Evolutionary conservation across 345 rosid genomes (phyloP).

Genomic region (Litchi chinensis): DNA sequence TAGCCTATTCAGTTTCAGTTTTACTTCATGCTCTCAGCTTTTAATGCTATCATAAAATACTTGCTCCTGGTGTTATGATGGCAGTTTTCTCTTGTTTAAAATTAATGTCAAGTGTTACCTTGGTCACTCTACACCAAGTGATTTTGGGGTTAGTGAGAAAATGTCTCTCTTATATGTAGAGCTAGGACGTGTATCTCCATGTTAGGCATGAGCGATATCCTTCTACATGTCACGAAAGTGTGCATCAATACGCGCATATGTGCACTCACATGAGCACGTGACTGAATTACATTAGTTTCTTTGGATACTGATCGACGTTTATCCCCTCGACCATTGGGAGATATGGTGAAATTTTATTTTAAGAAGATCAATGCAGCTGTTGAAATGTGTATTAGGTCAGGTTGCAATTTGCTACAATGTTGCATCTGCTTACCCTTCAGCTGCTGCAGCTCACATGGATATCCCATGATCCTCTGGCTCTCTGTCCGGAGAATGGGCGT

Average conservation of each 20-base stretch:
- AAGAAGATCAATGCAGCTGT: slow-evolving; percentile 34
- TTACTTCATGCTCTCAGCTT: not conserved
- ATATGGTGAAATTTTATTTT: slow-evolving; percentile 11
- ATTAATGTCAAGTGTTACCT: not conserved
- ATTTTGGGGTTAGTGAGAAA: not conserved
- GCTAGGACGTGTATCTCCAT: not conserved
- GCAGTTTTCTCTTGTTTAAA: slow-evolving; percentile 4
- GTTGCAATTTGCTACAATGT: slow-evolving; percentile 28
- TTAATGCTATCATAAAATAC: not conserved
- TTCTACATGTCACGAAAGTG: not conserved
- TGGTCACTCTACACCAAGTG: not conserved
- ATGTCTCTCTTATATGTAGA: not conserved
- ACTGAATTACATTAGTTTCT: not conserved
- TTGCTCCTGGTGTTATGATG: not conserved
- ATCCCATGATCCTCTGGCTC: slow-evolving; percentile 37
- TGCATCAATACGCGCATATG: not conserved
- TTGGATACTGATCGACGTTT: slow-evolving; percentile 17
- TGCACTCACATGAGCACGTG: not conserved
- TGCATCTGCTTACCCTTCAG: slow-evolving; percentile 28
- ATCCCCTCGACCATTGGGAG: slow-evolving; percentile 21
- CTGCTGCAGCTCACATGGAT: slow-evolving; percentile 52
- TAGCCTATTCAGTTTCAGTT: slow-evolving; percentile 1
- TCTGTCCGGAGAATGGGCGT: slow-evolving; percentile 54
- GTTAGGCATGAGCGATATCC: not conserved
- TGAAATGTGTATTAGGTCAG: slow-evolving; percentile 21